A percentile compares a stretch with the other conserved stretches of the same genome.
Evolutionary conservation across 2,329 filamentous ascomycete species (phyloP).

Genomic region (Aspergillus brunneoviolaceus): DNA sequence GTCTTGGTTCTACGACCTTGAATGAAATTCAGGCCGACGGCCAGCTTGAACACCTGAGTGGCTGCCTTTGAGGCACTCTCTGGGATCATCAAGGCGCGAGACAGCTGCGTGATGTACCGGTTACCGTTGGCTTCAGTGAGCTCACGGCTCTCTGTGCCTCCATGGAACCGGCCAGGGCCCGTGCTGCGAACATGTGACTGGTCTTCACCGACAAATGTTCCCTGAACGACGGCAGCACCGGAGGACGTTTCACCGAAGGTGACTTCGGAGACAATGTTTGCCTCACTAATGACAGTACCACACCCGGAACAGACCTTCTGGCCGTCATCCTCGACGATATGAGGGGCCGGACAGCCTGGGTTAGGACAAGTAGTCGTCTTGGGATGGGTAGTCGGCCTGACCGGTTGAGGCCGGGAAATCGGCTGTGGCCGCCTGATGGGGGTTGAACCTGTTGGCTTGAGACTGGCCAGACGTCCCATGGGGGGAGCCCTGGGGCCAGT

Average conservation of each 20-base stretch:
- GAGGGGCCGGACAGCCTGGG: slow-evolving; percentile 45
- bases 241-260: slow-evolving; percentile 84
- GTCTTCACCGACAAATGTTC: slow-evolving; percentile 81
- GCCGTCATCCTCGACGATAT: slow-evolving; percentile 48
- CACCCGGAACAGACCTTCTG: slow-evolving; percentile 72
- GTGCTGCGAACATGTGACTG: slow-evolving; percentile 73
- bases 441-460: slow-evolving; percentile 38
- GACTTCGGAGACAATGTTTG: slow-evolving; percentile 88
- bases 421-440: slow-evolving; percentile 41
- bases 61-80: slow-evolving; percentile 65
- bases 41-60: slow-evolving; percentile 73
- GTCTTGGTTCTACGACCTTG: slow-evolving; percentile 82
- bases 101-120: slow-evolving; percentile 44
- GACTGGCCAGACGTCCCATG: slow-evolving; percentile 41
- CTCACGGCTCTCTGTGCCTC: slow-evolving; percentile 51
- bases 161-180: slow-evolving; percentile 47
- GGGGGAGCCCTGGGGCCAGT: slow-evolving; percentile 24
- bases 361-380: slow-evolving; percentile 46
- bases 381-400: slow-evolving; percentile 37
- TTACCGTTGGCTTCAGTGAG: slow-evolving; percentile 48
- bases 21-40: slow-evolving; percentile 72
- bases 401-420: slow-evolving; percentile 29
- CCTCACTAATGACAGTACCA: slow-evolving; percentile 78
- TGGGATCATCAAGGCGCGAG: slow-evolving; percentile 46
- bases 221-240: slow-evolving; percentile 86